phyloP scores from a whole-genome alignment of 2,329 filamentous ascomycete species.

The Aspergillus arachidicola region DNA sequence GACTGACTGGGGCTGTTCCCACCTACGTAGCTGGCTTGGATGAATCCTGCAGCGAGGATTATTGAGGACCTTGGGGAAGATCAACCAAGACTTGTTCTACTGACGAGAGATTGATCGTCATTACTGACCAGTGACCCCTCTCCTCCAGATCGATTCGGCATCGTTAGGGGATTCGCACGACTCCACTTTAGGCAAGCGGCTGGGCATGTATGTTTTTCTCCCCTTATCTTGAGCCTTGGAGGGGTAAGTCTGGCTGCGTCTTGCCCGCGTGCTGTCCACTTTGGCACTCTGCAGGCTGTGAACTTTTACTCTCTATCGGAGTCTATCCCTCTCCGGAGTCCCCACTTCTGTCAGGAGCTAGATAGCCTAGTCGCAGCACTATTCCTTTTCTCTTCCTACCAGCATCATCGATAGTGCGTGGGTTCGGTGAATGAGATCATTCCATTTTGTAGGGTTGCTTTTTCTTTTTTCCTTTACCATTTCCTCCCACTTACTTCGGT shows the following conservation, averaged over 20 bases:
- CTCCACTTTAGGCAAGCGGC: not conserved
- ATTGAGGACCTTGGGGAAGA: conserved; percentile 10
- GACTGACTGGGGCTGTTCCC: not conserved
- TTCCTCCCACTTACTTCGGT: not conserved
- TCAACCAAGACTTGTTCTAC: conserved; percentile 1
- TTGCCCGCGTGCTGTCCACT: not conserved
- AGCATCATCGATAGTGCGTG: conserved; percentile 4
- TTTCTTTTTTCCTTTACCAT: not conserved
- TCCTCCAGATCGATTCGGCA: conserved; percentile 8
- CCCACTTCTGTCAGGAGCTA: conserved; percentile 13
- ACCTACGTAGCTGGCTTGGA: not conserved
- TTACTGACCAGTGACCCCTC: not conserved
- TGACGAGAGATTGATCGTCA: conserved; percentile 9
- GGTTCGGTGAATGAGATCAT: conserved; percentile 3
- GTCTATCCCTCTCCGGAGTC: not conserved
- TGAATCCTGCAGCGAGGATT: not conserved
- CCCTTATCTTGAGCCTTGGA: not conserved
- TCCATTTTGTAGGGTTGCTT: not conserved
- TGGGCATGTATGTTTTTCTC: not conserved
- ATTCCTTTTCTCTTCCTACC: conserved; percentile 7
- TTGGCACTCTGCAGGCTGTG: not conserved
- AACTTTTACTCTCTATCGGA: not conserved
- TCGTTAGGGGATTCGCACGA: conserved; percentile 3
- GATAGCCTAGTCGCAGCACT: conserved; percentile 4
- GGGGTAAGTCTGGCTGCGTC: not conserved